These are phyloP conservation scores for Mytilinidion resinicola DNA, from an alignment of 495 filamentous ascomycete species.

Conservation along the genomic window DNA sequence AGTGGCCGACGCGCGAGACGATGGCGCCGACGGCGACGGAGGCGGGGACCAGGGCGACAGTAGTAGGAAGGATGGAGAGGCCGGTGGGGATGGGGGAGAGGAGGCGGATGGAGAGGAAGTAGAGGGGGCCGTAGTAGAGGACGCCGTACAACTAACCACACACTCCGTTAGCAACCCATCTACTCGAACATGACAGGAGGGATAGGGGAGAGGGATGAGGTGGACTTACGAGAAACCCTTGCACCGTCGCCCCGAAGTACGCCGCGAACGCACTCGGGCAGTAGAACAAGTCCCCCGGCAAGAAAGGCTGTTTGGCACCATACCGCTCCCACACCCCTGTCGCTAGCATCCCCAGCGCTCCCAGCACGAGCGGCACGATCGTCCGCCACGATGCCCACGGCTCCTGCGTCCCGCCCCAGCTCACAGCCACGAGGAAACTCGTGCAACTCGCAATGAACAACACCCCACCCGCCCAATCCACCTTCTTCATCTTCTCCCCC, in stretches of 20 bases:
- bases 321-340: conserved; percentile 47
- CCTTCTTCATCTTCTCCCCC: conserved; percentile 31
- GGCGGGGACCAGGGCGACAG: conserved; percentile 40
- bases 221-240: conserved; percentile 18
- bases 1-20: conserved; percentile 41
- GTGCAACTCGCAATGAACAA: conserved; percentile 47
- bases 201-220: conserved; percentile 33
- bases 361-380: conserved; percentile 52
- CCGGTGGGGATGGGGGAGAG: conserved; percentile 8
- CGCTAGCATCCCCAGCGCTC: conserved; percentile 38
- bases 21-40: conserved; percentile 46
- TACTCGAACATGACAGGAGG: not conserved
- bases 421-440: conserved; percentile 47
- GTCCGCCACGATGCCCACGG: conserved; percentile 50
- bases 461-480: conserved; percentile 56
- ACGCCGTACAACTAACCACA: conserved; percentile 35
- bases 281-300: conserved; percentile 34
- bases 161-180: too few species aligned
- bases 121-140: conserved; percentile 26
- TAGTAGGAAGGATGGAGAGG: conserved; percentile 32
- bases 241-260: conserved; percentile 17
- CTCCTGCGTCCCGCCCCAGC: conserved; percentile 52
- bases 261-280: conserved; percentile 10
- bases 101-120: conserved; percentile 6
- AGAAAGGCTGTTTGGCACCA: conserved; percentile 42